These are phyloP conservation scores for Pisolithus albus DNA, from an alignment of 768 basidiomycete genomes.

Conservation along the genomic window DNA sequence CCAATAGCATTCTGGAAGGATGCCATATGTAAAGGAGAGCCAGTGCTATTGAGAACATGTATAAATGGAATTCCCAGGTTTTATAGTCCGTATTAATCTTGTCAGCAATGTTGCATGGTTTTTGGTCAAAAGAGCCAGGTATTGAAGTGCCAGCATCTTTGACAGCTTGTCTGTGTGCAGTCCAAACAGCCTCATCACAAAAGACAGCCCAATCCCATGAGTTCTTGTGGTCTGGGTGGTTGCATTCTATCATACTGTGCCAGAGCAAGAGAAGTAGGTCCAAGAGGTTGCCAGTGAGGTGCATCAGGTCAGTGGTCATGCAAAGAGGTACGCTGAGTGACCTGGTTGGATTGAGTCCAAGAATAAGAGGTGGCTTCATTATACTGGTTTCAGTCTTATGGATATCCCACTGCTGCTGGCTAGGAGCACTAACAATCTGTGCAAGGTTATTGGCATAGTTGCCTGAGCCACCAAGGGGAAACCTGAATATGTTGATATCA, in stretches of 20 bases:
- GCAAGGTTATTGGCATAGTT: too few species aligned
- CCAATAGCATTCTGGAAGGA: conserved; percentile 14
- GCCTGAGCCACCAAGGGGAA: too few species aligned
- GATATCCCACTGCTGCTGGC: too few species aligned
- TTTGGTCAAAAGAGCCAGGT: conserved; percentile 13
- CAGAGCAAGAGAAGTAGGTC: conserved; percentile 14
- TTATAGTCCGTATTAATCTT: conserved; percentile 20
- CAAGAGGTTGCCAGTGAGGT: conserved; percentile 23
- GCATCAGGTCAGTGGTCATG: conserved; percentile 32
- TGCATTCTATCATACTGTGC: conserved; percentile 8
- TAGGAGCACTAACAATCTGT: too few species aligned
- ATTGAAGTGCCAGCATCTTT: conserved; percentile 8
- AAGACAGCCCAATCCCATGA: conserved; percentile 31
- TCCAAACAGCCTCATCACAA: conserved; percentile 13
- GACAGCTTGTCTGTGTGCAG: conserved; percentile 13
- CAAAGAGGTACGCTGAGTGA: conserved; percentile 25
- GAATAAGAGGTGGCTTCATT: conserved; percentile 28
- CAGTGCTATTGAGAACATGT: conserved; percentile 14
- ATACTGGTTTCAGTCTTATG: conserved; percentile 22
- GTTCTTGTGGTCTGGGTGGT: neutral
- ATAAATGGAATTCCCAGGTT: conserved; percentile 15
- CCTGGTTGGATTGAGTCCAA: conserved; percentile 17
- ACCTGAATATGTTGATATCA: too few species aligned
- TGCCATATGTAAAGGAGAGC: conserved; percentile 11
- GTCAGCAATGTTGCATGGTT: conserved; percentile 16